A percentile compares a stretch with the other conserved stretches of the same genome.
These are phyloP conservation scores for Phytophthora melonis DNA, from an alignment of 352 stramenopile genomes.

Conservation along the genomic window DNA sequence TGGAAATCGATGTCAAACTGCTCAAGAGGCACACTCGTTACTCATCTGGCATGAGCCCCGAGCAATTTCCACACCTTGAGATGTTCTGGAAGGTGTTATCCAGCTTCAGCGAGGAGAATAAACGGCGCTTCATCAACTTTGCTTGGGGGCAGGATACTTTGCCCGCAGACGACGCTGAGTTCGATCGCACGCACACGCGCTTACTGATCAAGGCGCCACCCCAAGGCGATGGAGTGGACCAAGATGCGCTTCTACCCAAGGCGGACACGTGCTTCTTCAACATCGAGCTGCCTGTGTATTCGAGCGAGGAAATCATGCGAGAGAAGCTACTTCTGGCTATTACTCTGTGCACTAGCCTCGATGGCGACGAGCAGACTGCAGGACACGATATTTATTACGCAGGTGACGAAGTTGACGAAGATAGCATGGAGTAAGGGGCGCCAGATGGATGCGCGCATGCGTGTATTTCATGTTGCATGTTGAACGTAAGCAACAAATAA, in stretches of 20 bases:
- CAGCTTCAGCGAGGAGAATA: conserved; percentile 77
- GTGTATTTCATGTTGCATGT: conserved; percentile 18
- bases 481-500: conserved; percentile 1
- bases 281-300: conserved; percentile 84
- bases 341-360: conserved; percentile 84
- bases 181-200: conserved; percentile 78
- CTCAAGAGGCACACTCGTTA: conserved; percentile 87
- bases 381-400: conserved; percentile 79
- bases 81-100: conserved; percentile 80
- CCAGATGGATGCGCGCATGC: neutral
- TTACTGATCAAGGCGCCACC: conserved; percentile 77
- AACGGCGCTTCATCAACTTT: conserved; percentile 87
- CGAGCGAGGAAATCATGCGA: conserved; percentile 70
- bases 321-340: conserved; percentile 79
- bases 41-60: conserved; percentile 77
- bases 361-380: conserved; percentile 75
- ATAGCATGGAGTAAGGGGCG: conserved; percentile 54
- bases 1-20: conserved; percentile 78
- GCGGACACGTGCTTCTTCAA: conserved; percentile 91
- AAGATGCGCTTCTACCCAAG: conserved; percentile 76
- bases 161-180: conserved; percentile 80
- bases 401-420: conserved; percentile 66
- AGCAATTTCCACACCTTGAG: conserved; percentile 75
- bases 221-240: conserved; percentile 36
- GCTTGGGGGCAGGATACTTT: conserved; percentile 86